Conservation (phyloP, 2,329 filamentous ascomycete genomes). For the Monilinia fructicola region DNA sequence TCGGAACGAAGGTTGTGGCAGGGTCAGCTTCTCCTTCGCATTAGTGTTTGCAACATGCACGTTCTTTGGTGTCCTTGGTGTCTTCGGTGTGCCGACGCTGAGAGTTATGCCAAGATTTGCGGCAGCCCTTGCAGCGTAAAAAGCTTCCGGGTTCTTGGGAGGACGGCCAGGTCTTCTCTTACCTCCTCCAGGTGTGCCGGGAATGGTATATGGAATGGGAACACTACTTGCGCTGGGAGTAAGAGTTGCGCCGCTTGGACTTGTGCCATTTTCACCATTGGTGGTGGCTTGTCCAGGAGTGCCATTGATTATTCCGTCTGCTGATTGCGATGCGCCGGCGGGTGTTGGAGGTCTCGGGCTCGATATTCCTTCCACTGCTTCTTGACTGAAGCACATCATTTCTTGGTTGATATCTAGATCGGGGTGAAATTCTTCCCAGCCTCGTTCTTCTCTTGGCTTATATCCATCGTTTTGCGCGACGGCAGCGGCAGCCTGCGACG, state of each 20-base stretch:
- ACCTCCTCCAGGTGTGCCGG: conserved; percentile 42
- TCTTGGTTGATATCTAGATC: conserved; percentile 85
- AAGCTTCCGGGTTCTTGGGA: conserved; percentile 59
- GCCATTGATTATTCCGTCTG: conserved; percentile 46
- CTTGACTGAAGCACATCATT: conserved; percentile 75
- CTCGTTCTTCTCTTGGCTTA: conserved; percentile 93
- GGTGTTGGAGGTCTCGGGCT: conserved; percentile 48
- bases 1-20: conserved; percentile 73
- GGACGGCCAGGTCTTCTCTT: conserved; percentile 64
- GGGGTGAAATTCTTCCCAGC: conserved; percentile 97
- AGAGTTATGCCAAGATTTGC: conserved; percentile 36
- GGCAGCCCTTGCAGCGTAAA: conserved; percentile 52
- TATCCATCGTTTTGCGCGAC: conserved; percentile 93
- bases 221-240: conserved; percentile 33
- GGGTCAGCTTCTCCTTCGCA: conserved; percentile 74
- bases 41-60: conserved; percentile 78
- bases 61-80: conserved; percentile 61
- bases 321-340: conserved; percentile 40
- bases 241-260: conserved; percentile 33
- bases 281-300: conserved; percentile 33
- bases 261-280: conserved; percentile 32
- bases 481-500: conserved; percentile 74
- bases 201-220: conserved; percentile 37
- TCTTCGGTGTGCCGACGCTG: conserved; percentile 18
- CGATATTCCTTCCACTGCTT: conserved; percentile 77